Evolutionary conservation across 73 alveolate species (phyloP), one percentile per base, ranked within the genome.

Genomic region (Effrenium voratum): DNA sequence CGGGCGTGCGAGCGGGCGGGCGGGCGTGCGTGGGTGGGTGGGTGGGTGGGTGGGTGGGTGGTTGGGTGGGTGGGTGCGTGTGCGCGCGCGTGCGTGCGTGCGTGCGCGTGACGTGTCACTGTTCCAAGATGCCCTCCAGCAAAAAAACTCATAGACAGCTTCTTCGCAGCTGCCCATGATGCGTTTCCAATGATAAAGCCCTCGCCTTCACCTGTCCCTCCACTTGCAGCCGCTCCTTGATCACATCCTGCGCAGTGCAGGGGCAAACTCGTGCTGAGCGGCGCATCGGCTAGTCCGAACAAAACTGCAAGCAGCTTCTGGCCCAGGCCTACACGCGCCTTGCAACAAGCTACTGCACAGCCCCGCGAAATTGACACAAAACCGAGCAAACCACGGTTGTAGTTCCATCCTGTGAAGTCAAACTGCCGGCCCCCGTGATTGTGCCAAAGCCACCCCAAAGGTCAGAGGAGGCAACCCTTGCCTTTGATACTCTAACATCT

Each of bases 121-220:
- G n/a, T n/a, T n/a, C n/a, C n/a, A n/a, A n/a, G n/a, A n/a, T n/a
- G n/a, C n/a, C n/a, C n/a, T n/a, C n/a, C n/a, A n/a, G n/a, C n/a
- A n/a, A n/a, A n/a, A n/a, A n/a, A n/a, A n/a, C n/a, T n/a, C n/a
- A n/a, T n/a, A n/a, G n/a, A n/a, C n/a, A n/a, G n/a, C n/a, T n/a
- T n/a, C n/a, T n/a, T n/a, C n/a, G n/a, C n/a, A n/a, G n/a, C n/a
- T n/a, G n/a, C n/a, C n/a, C n/a, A n/a, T n/a, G n/a, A n/a, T n/a
- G n/a, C n/a, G n/a, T n/a, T n/a, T n/a, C n/a, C 79, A 66, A 66
- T 63, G 8, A 30, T 63, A 15, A 22, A 15, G 3, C 26, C 24
- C 13, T 52, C 28, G 87, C 97, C 97, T 90, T 90, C 81, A 90
- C 88, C 57, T 90, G 97, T 41, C 97, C 97, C 40, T 90, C 97